Conservation (phyloP, 139 green algal species). For the Dunaliella primolecta region DNA sequence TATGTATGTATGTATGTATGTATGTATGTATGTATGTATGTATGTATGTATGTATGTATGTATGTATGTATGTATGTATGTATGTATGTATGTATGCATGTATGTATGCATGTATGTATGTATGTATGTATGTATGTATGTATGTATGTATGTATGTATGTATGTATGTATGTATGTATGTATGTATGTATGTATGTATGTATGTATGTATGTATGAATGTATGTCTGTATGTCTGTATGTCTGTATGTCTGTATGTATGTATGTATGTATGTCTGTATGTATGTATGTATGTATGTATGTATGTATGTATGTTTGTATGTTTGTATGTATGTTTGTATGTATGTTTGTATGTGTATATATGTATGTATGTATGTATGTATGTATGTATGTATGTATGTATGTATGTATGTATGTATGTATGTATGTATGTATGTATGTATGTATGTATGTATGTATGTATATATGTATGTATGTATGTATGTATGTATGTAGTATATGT, state of each 20-base stretch:
- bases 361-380: constrained; percentile 25
- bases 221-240: no score
- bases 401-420: constrained; percentile 27
- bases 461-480: constrained; percentile 26
- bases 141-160: constrained; percentile 11
- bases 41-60: constrained; percentile 13
- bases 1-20: constrained; percentile 16
- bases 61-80: constrained; percentile 12
- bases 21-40: constrained; percentile 16
- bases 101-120: constrained; percentile 14
- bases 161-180: constrained; percentile 16
- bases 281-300: constrained; percentile 13
- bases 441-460: constrained; percentile 27
- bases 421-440: constrained; percentile 24
- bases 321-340: constrained; percentile 15
- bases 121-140: constrained; percentile 15
- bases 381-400: constrained; percentile 22
- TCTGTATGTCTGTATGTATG: no score
- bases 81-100: constrained; percentile 8
- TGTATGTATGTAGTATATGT: constrained; percentile 18
- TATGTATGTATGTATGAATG: constrained; percentile 10
- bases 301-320: constrained; percentile 16
- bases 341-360: no score
- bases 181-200: constrained; percentile 16
- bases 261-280: no score